Evolutionary conservation across 176 grass and related monocot species (phyloP), one percentile per base, ranked within the genome.

Genomic region (Dendrocalamus sinicus): DNA sequence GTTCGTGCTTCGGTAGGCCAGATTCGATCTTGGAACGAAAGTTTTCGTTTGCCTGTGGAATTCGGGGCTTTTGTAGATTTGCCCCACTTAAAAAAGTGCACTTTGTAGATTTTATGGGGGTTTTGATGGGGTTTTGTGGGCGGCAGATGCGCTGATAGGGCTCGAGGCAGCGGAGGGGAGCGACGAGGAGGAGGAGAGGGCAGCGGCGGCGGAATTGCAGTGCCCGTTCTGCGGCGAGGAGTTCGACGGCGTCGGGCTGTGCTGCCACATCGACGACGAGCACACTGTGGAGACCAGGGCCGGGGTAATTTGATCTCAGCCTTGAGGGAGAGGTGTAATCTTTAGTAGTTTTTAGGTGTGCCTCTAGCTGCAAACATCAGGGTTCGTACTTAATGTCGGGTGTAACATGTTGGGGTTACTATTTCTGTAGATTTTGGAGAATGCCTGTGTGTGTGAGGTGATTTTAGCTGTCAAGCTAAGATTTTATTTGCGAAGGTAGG

Each of bases 181-280:
- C 64, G 89, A 81, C 44, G 95, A 94, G 0, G 95, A 97, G 35
- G 88, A 88, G 53, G 35, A 46, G 44, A 71, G 59, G 13, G 72
- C 40, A 26, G 92, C 12, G 63, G 77, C 65, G n/a, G 57, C 48
- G 66, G 73, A 94, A 59, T 82, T 93, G 43, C 84, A 73, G 6
- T 97, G 95, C 91, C 95, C 92, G n/a, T 97, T 97, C 89, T 97
- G 95, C 92, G 76, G 79, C 50, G 92, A 94, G 73, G 92, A 97
- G 83, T 91, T 94, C 44, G 91, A 94, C 74, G 48, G 86, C 7
- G 85, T 97, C 46, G 92, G 84, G 44, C 46, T 97, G 78, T 90
- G 82, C 81, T 93, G 66, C 85, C 95, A 95, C 84, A 91, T 97
- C 74, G 91, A 97, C 5, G 91, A 93, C 50, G 89, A 97, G 70